These are phyloP conservation scores for Isoetes engelmannii DNA, from an alignment of 83 land plant species.

Conservation along the genomic window DNA sequence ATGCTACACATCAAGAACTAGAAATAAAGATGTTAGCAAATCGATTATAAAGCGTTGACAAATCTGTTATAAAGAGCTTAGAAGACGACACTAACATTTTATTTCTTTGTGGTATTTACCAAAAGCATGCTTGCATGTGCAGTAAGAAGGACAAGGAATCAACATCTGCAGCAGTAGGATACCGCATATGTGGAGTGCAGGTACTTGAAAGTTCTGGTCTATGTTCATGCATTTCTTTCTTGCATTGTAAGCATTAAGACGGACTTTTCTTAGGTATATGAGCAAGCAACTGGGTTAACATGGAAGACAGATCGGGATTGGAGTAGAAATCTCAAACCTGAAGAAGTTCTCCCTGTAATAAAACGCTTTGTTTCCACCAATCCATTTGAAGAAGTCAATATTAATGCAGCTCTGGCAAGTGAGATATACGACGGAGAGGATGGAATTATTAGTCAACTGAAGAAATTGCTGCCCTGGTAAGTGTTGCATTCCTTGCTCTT, in stretches of 20 bases:
- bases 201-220: conserved; percentile 16
- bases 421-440: conserved; percentile 49
- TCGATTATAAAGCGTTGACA: no score
- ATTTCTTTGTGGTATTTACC: not conserved
- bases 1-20: no score
- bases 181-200: conserved; percentile 80
- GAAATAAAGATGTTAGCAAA: no score
- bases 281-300: conserved; percentile 19
- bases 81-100: not conserved
- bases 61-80: not conserved
- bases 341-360: conserved; percentile 36
- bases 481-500: not conserved
- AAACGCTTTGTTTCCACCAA: conserved; percentile 69
- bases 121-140: not conserved
- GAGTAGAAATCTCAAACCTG: conserved; percentile 25
- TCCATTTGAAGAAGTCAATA: conserved; percentile 26
- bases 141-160: conserved; percentile 56
- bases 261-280: conserved; percentile 30
- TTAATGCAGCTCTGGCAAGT: conserved; percentile 50
- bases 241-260: not conserved
- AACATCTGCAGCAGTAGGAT: conserved; percentile 52
- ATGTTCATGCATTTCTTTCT: not conserved
- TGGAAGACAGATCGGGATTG: conserved; percentile 63
- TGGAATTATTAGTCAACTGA: conserved; percentile 56
- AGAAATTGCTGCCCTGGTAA: conserved; percentile 62